Evolutionary conservation across 306 rosid genomes (phyloP), one percentile per base, ranked within the genome.

Genomic region (Pyrus betulifolia): DNA sequence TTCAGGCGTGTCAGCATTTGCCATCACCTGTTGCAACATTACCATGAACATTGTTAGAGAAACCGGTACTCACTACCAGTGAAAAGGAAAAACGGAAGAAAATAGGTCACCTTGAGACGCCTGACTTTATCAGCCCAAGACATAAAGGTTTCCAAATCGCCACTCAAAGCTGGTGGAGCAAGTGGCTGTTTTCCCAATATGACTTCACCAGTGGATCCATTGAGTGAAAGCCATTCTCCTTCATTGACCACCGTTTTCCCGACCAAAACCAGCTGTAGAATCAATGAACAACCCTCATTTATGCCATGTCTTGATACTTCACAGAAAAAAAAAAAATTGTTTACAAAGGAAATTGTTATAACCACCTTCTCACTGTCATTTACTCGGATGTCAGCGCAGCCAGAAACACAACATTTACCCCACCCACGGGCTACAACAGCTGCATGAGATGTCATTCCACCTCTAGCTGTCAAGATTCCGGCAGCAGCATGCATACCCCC

Each of bases 401-500:
- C 99, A 12, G 99, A 96, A 49, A 96, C 84, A 74, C 99, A 96
- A 79, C 99, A 96, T 79, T 96, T 96, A 67, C 99, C 99, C 99
- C 99, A 92, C 71, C 98, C 99, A 52, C 98, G 93, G 14, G 97
- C 99, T 31, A 96, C 97, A 33, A 96, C 99, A 27, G 99, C 99
- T 13, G 99, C 99, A 80, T 96, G 99, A 81, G 99, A 96, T 74
- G 99, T 96, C 99, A 92, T 92, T 45, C 99, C 99, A 55, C 99
- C 99, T 86, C 98, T 87, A 1, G 97, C 98, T 74, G 99, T 96
- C 85, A 92, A 88, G 75, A 96, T 96, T 64, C 98, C 99, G 23
- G 88, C 83, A 62, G 98, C 97, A 59, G 99, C 96, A 83, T 96
- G 97, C 99, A 96, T 96, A 10, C 98, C 99, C 18, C 99, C 99